phyloP scores from a whole-genome alignment of 2,329 filamentous ascomycete species.

The Aureobasidium subglaciale region DNA sequence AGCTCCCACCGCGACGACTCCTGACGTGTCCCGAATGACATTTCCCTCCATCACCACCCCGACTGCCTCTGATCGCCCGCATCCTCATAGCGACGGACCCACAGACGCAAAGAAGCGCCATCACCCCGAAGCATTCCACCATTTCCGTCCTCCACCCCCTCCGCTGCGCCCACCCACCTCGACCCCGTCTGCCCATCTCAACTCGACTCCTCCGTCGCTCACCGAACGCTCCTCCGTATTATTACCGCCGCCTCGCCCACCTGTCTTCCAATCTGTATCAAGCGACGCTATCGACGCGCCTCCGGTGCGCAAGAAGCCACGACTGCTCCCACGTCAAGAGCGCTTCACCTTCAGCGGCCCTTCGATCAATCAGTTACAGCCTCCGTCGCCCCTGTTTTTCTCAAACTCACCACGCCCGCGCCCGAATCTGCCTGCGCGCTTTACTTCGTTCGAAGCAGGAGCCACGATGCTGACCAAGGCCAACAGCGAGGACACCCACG shows the following conservation, averaged over 20 bases:
- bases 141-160: conserved; percentile 8
- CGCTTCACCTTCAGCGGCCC: conserved; percentile 19
- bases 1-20: background rate
- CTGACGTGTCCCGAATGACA: conserved; percentile 6
- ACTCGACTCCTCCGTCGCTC: background rate
- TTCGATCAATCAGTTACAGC: conserved; percentile 25
- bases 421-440: conserved; percentile 45
- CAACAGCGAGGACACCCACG: conserved; percentile 41
- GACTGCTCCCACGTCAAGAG: conserved; percentile 20
- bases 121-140: conserved; percentile 7
- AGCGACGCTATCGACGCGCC: conserved; percentile 8
- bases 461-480: conserved; percentile 51
- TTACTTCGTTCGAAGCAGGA: conserved; percentile 50
- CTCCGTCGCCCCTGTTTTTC: conserved; percentile 48
- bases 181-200: background rate
- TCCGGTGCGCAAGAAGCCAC: conserved; percentile 17
- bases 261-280: background rate
- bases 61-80: conserved; percentile 1
- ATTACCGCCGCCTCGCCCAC: background rate
- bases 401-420: conserved; percentile 35
- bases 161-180: conserved; percentile 3
- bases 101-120: conserved; percentile 7
- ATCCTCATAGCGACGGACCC: background rate
- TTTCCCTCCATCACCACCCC: background rate
- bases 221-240: background rate